These are phyloP conservation scores for Pholiota molesta DNA, from an alignment of 768 basidiomycete species.

Conservation along the genomic window DNA sequence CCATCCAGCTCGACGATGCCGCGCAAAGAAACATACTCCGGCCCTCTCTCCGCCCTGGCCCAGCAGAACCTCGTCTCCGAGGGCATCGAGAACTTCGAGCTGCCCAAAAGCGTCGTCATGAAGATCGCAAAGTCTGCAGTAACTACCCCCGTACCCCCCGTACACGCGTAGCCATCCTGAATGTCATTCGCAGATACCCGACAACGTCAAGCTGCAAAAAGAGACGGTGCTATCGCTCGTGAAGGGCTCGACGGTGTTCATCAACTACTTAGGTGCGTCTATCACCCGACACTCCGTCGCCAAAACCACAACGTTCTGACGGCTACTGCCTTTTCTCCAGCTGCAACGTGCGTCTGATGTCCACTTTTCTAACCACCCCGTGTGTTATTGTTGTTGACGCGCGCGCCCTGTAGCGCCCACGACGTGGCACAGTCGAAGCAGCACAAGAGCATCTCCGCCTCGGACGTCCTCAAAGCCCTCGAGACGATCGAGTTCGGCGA, in stretches of 20 bases:
- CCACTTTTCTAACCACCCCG: constrained; percentile 14
- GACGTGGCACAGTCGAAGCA: constrained; percentile 84
- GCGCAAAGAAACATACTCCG: constrained; percentile 61
- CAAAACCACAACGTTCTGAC: not conserved
- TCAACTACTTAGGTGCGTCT: constrained; percentile 84
- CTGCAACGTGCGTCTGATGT: constrained; percentile 48
- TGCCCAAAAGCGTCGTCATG: constrained; percentile 82
- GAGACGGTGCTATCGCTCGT: constrained; percentile 84
- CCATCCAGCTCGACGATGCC: constrained; percentile 52
- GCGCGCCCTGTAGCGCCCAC: constrained; percentile 62
- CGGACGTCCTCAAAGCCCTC: constrained; percentile 87
- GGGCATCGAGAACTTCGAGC: constrained; percentile 87
- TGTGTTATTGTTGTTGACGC: constrained; percentile 9
- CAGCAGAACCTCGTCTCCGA: constrained; percentile 83
- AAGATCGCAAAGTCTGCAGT: constrained; percentile 87
- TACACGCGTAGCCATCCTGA: not conserved
- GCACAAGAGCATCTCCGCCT: constrained; percentile 87
- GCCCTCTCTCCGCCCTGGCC: constrained; percentile 66
- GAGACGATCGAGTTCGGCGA: constrained; percentile 80
- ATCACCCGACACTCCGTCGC: no score
- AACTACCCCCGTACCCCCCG: constrained; percentile 28
- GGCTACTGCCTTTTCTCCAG: constrained; percentile 26
- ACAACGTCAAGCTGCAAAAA: constrained; percentile 85
- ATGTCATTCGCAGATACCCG: constrained; percentile 65
- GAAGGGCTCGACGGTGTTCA: constrained; percentile 93